Evolutionary conservation across 192 early-diverging fungal genomes (phyloP).

Genomic region (Spizellomyces sp.): DNA sequence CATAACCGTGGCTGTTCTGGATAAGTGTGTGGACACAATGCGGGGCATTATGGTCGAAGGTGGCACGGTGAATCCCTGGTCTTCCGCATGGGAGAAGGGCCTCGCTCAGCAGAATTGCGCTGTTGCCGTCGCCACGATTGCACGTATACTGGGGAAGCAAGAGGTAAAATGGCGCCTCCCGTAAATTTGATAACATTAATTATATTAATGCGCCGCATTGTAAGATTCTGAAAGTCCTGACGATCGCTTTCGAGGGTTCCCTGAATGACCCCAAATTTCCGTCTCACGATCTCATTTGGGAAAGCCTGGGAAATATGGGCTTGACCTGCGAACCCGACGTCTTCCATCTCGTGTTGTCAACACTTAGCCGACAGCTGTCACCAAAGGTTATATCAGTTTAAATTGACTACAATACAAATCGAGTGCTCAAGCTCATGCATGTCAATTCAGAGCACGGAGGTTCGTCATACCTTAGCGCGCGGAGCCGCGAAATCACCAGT

Average conservation of each 20-base stretch:
- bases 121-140: constrained; percentile 15
- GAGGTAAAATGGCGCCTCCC: constrained; percentile 1
- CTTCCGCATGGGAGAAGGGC: constrained; percentile 1
- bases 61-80: not conserved
- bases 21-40: not conserved
- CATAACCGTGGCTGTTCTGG: constrained; percentile 1
- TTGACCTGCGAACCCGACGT: constrained; percentile 40
- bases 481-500: constrained; percentile 15
- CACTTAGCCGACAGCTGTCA: not conserved
- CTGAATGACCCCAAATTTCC: constrained; percentile 11
- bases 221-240: constrained; percentile 13
- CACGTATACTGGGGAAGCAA: not conserved
- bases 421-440: no score
- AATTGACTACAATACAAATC: constrained; percentile 4
- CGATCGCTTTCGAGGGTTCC: constrained; percentile 11
- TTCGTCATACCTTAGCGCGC: constrained; percentile 14
- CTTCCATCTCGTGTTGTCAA: constrained; percentile 32
- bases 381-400: constrained; percentile 33
- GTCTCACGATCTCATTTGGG: constrained; percentile 42
- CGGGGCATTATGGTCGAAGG: not conserved
- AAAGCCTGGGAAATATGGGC: constrained; percentile 45
- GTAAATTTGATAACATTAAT: no score
- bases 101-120: constrained; percentile 19
- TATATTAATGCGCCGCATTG: no score
- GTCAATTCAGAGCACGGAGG: constrained; percentile 6